Evolutionary conservation across 1,139 yeast genomes (phyloP).

Genomic region (Trichomonascaceae sp.): DNA sequence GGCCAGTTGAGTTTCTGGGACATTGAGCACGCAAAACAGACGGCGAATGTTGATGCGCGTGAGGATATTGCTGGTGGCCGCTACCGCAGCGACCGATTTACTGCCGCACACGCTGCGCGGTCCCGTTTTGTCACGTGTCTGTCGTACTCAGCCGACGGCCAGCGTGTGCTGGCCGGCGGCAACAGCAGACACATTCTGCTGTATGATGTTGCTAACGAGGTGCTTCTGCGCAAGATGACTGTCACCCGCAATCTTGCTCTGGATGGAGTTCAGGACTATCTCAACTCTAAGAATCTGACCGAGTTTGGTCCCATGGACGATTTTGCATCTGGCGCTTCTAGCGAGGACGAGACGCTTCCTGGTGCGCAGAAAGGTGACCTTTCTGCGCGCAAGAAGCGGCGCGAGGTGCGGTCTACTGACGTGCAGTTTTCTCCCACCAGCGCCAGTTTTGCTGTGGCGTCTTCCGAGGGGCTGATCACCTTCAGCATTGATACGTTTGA

Average conservation of each 20-base stretch:
- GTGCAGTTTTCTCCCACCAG: constrained; percentile 85
- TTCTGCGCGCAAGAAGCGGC: constrained; percentile 62
- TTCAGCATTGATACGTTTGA: constrained; percentile 68
- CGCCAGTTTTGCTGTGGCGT: constrained; percentile 84
- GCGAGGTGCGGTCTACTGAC: constrained; percentile 67
- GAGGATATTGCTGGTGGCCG: constrained; percentile 85
- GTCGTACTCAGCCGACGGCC: constrained; percentile 81
- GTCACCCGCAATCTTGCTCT: constrained; percentile 83
- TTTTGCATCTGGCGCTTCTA: constrained; percentile 69
- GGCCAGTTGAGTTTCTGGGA: constrained; percentile 83
- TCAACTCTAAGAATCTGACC: constrained; percentile 73
- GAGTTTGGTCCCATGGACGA: constrained; percentile 80
- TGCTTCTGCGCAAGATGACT: constrained; percentile 62
- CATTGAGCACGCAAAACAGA: constrained; percentile 67
- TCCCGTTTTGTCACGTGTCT: constrained; percentile 75
- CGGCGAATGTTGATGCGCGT: constrained; percentile 74
- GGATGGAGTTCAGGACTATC: constrained; percentile 72
- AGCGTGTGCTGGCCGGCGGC: constrained; percentile 82
- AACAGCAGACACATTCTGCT: constrained; percentile 82
- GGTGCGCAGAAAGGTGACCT: constrained; percentile 86
- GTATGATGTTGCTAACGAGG: constrained; percentile 82
- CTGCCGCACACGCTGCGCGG: constrained; percentile 68
- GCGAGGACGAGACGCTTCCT: constrained; percentile 73
- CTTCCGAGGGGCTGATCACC: constrained; percentile 84
- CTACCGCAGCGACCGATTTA: constrained; percentile 66